These are phyloP conservation scores for Podila clonocystis DNA, from an alignment of 192 early-diverging fungal genomes.

Conservation along the genomic window DNA sequence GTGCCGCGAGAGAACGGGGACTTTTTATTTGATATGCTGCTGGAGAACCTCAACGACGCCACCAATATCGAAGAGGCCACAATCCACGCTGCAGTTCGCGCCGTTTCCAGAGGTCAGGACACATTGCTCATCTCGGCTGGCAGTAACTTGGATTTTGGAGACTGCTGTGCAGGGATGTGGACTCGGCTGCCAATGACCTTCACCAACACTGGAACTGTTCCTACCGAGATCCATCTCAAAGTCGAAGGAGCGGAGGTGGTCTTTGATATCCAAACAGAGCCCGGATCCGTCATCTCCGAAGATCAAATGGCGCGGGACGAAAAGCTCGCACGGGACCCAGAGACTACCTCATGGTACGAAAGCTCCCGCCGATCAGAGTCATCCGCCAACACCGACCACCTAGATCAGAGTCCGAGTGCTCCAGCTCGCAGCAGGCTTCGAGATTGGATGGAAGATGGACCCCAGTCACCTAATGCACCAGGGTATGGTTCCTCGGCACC, in stretches of 20 bases:
- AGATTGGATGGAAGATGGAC: constrained; percentile 40
- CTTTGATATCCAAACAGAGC: constrained; percentile 62
- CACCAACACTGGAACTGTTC: constrained; percentile 80
- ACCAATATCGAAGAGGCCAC: constrained; percentile 81
- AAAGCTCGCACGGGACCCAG: constrained; percentile 29
- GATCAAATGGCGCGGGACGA: constrained; percentile 4
- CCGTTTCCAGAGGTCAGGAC: constrained; percentile 75
- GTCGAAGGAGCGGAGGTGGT: constrained; percentile 66
- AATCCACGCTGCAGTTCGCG: constrained; percentile 84
- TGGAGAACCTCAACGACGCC: constrained; percentile 93
- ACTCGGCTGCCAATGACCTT: constrained; percentile 80
- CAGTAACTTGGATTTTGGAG: constrained; percentile 89
- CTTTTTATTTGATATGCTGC: constrained; percentile 86
- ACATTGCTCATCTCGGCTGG: constrained; percentile 75
- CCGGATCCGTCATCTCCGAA: constrained; percentile 18
- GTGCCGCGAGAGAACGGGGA: constrained; percentile 90
- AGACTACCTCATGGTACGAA: constrained; percentile 34
- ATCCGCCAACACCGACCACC: constrained; percentile 24
- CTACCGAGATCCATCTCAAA: constrained; percentile 80
- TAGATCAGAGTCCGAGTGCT: constrained; percentile 15
- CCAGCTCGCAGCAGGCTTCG: constrained; percentile 28
- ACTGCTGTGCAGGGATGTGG: constrained; percentile 93
- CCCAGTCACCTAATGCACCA: constrained; percentile 10
- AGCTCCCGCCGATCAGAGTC: constrained; percentile 37
- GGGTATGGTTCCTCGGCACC: constrained; percentile 20